Percentiles rank a stretch among this genome's conserved stretches.
Evolutionary conservation across 768 basidiomycete genomes (phyloP).

Genomic region (Hypholoma sublateritium): DNA sequence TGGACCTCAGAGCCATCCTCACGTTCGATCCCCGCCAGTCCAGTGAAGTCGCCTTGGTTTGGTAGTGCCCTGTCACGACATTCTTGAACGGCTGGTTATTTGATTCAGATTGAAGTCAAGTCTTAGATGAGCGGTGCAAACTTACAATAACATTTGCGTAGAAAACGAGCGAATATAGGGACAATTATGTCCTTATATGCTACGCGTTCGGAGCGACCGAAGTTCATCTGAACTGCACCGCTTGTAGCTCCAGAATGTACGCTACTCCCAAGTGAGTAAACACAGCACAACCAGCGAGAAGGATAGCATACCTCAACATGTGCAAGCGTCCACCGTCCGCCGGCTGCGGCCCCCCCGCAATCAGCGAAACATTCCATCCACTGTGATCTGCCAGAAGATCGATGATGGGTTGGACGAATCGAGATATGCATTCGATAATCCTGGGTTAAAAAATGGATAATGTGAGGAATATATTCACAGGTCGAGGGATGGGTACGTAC

Average conservation of each 20-base stretch:
- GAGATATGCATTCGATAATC: slow-evolving; percentile 7
- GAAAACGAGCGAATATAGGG: slow-evolving; percentile 17
- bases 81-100: slow-evolving; percentile 11
- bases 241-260: slow-evolving; percentile 18
- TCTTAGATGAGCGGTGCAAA: too few relatives aligned
- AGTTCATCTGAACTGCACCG: slow-evolving; percentile 18
- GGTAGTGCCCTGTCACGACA: slow-evolving; percentile 11
- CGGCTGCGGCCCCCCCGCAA: slow-evolving; percentile 19
- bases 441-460: too few relatives aligned
- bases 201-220: slow-evolving; percentile 12
- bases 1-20: neutral
- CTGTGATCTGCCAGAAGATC: slow-evolving; percentile 7
- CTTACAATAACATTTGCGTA: slow-evolving; percentile 18
- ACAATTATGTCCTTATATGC: slow-evolving; percentile 11
- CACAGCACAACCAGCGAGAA: too few relatives aligned
- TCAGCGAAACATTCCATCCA: slow-evolving; percentile 14
- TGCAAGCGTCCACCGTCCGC: slow-evolving; percentile 12
- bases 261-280: slow-evolving; percentile 3
- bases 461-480: neutral
- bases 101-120: neutral
- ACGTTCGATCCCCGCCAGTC: neutral
- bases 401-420: slow-evolving; percentile 12
- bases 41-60: neutral
- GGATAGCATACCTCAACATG: slow-evolving; percentile 10
- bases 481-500: neutral